These are phyloP conservation scores for Pyrus bretschneideri DNA, from an alignment of 306 rosid species.

Conservation along the genomic window DNA sequence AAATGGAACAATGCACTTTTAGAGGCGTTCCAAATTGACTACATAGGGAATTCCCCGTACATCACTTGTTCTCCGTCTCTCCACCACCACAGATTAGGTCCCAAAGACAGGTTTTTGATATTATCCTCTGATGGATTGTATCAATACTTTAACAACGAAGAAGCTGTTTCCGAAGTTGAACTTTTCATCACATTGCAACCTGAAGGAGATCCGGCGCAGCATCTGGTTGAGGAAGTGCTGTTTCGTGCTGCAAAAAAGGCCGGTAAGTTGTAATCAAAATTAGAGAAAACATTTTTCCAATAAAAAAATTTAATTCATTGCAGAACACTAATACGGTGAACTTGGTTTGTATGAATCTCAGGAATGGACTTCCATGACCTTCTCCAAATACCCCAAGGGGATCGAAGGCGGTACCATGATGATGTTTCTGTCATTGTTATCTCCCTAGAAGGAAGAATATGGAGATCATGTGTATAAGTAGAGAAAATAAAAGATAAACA, in stretches of 20 bases:
- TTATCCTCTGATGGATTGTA: constrained; percentile 92
- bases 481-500: constrained; percentile 22
- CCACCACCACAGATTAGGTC: constrained; percentile 82
- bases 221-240: constrained; percentile 83
- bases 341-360: constrained; percentile 25
- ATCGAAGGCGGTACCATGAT: constrained; percentile 90
- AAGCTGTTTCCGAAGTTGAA: constrained; percentile 94
- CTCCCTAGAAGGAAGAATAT: constrained; percentile 95
- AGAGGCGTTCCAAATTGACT: constrained; percentile 88
- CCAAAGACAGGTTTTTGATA: constrained; percentile 82
- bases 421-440: constrained; percentile 95
- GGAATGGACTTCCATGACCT: constrained; percentile 93
- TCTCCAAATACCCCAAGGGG: constrained; percentile 95
- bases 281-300: neutral
- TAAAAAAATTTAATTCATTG: neutral
- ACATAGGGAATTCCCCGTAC: constrained; percentile 77
- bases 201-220: constrained; percentile 97
- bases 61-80: constrained; percentile 79
- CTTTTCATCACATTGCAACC: constrained; percentile 88
- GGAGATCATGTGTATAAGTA: constrained; percentile 93
- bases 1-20: constrained; percentile 96
- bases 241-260: constrained; percentile 98
- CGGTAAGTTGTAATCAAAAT: constrained; percentile 31
- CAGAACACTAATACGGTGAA: neutral
- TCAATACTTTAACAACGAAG: constrained; percentile 88